A percentile compares a stretch with the other conserved stretches of the same genome.
These are phyloP conservation scores for Stemphylium vesicarium DNA, from an alignment of 2,329 filamentous ascomycete species.

Conservation along the genomic window DNA sequence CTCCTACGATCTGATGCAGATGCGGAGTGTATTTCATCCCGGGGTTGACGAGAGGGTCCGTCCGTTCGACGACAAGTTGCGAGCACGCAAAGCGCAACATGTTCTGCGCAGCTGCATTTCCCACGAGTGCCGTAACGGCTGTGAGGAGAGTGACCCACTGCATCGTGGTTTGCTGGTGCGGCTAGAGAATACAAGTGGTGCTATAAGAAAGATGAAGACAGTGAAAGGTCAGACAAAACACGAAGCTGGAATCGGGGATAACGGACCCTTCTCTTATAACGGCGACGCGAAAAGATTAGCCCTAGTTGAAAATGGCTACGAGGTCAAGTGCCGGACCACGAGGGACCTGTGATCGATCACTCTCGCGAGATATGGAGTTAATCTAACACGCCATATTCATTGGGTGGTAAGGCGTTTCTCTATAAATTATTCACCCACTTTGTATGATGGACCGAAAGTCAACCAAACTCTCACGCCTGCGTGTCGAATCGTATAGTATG, in stretches of 20 bases:
- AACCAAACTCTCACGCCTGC: slow-evolving; percentile 17
- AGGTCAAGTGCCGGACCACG: slow-evolving; percentile 35
- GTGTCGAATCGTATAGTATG: slow-evolving; percentile 13
- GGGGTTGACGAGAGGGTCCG: slow-evolving; percentile 44
- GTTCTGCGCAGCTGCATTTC: slow-evolving; percentile 34
- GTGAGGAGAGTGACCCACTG: slow-evolving; percentile 38
- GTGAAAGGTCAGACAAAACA: slow-evolving; percentile 21
- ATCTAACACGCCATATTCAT: slow-evolving; percentile 37
- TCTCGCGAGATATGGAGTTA: slow-evolving; percentile 35
- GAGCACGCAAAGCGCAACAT: slow-evolving; percentile 47
- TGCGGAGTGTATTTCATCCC: slow-evolving; percentile 45
- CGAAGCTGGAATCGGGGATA: slow-evolving; percentile 23
- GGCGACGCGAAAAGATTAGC: slow-evolving; percentile 17
- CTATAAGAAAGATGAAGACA: slow-evolving; percentile 4
- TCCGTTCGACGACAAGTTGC: slow-evolving; percentile 44
- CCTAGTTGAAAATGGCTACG: slow-evolving; percentile 14
- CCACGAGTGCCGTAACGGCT: slow-evolving; percentile 27
- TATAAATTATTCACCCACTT: slow-evolving; percentile 26
- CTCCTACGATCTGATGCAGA: slow-evolving; percentile 46
- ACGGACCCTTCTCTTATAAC: slow-evolving; percentile 36
- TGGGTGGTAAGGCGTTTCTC: slow-evolving; percentile 28
- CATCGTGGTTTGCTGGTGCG: slow-evolving; percentile 28
- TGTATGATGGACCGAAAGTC: slow-evolving; percentile 20
- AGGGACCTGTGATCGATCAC: slow-evolving; percentile 30
- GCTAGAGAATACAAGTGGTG: neutral